Conservation (phyloP, 176 grass and related monocot genomes). For the Musa beccarii region DNA sequence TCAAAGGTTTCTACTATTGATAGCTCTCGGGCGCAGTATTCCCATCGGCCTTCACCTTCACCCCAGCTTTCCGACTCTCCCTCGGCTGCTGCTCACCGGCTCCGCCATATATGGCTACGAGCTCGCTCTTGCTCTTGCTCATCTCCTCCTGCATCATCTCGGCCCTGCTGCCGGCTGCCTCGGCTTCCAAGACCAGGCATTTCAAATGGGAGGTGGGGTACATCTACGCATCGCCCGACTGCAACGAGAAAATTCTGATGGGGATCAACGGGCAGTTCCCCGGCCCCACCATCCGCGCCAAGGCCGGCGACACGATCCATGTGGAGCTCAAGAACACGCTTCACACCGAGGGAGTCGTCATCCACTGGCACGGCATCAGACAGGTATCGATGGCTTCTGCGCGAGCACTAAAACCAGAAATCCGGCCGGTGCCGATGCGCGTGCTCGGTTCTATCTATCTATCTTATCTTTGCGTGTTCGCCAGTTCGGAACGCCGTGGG, state of each 20-base stretch:
- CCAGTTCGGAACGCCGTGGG: constrained; percentile 85
- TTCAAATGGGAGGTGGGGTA: constrained; percentile 69
- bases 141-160: neutral
- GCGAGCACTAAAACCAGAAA: no score
- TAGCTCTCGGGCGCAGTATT: no score
- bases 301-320: constrained; percentile 53
- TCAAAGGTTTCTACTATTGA: no score
- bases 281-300: constrained; percentile 51
- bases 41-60: no score
- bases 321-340: constrained; percentile 65
- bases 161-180: neutral
- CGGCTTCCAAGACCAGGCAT: constrained; percentile 31
- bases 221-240: constrained; percentile 76
- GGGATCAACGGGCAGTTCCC: constrained; percentile 81
- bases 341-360: constrained; percentile 71
- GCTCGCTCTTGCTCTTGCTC: neutral
- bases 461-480: neutral
- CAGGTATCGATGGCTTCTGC: constrained; percentile 29
- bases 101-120: neutral
- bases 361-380: constrained; percentile 87
- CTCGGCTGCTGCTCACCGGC: no score
- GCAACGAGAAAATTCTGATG: constrained; percentile 55
- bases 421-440: no score
- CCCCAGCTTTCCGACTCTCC: no score
- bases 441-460: no score